Percentiles rank a stretch among this genome's conserved stretches.
Evolutionary conservation across 139 green algal genomes (phyloP).

Genomic region (Coccomyxa sp.): DNA sequence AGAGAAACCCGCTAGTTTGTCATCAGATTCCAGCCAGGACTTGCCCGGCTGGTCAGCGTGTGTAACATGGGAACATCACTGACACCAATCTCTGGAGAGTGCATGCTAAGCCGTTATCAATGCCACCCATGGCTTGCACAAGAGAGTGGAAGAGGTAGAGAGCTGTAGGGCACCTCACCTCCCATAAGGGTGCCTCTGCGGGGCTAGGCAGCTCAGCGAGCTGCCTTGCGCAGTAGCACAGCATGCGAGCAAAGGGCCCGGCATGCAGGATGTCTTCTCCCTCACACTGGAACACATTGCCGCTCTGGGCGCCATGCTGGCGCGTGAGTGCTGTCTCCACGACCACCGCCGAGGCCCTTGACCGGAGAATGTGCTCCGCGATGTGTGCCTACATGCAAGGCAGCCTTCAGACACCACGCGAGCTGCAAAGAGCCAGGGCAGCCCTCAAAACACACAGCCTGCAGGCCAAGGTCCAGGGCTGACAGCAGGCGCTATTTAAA

Average conservation of each 20-base stretch:
- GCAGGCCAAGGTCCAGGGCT: too few relatives aligned
- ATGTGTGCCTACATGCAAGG: not conserved
- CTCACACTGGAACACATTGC: not conserved
- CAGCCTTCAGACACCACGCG: too few relatives aligned
- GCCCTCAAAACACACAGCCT: too few relatives aligned
- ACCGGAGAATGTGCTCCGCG: not conserved
- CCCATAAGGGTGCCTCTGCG: not conserved
- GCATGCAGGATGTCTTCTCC: too few relatives aligned
- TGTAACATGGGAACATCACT: constrained; percentile 2
- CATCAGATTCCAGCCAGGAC: not conserved
- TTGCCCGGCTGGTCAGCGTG: not conserved
- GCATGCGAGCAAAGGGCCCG: not conserved
- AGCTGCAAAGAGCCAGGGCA: too few relatives aligned
- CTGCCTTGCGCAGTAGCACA: not conserved
- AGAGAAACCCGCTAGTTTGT: constrained; percentile 1
- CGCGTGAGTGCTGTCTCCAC: not conserved
- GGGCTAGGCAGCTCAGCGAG: not conserved
- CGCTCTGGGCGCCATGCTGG: not conserved
- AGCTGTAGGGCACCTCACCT: too few relatives aligned
- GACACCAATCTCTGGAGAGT: too few relatives aligned
- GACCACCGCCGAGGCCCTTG: not conserved
- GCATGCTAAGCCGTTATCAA: too few relatives aligned
- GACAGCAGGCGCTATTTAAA: too few relatives aligned
- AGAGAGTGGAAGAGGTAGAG: too few relatives aligned
- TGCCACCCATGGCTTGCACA: too few relatives aligned